phyloP scores from a whole-genome alignment of 257 asterid genomes.

The Leptodermis oblonga region DNA sequence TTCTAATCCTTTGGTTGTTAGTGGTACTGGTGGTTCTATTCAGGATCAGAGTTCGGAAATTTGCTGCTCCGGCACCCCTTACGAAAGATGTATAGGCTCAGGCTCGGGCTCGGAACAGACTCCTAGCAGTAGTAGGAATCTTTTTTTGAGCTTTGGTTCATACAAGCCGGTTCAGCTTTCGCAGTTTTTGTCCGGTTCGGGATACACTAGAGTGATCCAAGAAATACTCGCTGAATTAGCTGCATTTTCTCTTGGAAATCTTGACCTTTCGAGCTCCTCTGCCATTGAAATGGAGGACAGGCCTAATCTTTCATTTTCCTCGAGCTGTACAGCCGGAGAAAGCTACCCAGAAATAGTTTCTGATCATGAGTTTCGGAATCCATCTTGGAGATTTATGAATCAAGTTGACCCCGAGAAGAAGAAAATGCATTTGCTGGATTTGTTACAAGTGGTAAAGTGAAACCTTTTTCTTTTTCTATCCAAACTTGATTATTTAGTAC shows the following conservation, averaged over 20 bases:
- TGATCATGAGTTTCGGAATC: constrained; percentile 20
- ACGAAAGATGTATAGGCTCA: constrained; percentile 34
- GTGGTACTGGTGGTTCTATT: constrained; percentile 18
- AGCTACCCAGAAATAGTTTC: constrained; percentile 17
- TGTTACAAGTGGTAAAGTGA: constrained; percentile 65
- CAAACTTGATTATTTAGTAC: too few relatives aligned
- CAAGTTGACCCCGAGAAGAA: constrained; percentile 37
- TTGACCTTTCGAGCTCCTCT: constrained; percentile 21
- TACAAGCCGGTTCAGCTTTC: constrained; percentile 40
- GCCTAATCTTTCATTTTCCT: constrained; percentile 19
- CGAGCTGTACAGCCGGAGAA: constrained; percentile 19
- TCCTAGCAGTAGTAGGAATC: constrained; percentile 42
- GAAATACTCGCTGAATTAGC: constrained; percentile 74
- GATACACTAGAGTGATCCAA: constrained; percentile 58
- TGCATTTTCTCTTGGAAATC: constrained; percentile 40
- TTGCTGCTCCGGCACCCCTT: constrained; percentile 39
- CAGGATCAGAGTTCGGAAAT: constrained; percentile 54
- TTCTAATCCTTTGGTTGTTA: constrained; percentile 31
- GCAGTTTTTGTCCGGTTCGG: constrained; percentile 44
- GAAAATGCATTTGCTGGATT: constrained; percentile 55
- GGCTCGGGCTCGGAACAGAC: too few relatives aligned
- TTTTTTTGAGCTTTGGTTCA: constrained; percentile 40
- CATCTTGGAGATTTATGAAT: constrained; percentile 9
- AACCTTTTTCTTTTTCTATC: too few relatives aligned
- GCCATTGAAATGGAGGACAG: constrained; percentile 20